A percentile compares a stretch with the other conserved stretches of the same genome.
phyloP scores from a whole-genome alignment of 306 rosid genomes.

The Dalbergia cochinchinensis region DNA sequence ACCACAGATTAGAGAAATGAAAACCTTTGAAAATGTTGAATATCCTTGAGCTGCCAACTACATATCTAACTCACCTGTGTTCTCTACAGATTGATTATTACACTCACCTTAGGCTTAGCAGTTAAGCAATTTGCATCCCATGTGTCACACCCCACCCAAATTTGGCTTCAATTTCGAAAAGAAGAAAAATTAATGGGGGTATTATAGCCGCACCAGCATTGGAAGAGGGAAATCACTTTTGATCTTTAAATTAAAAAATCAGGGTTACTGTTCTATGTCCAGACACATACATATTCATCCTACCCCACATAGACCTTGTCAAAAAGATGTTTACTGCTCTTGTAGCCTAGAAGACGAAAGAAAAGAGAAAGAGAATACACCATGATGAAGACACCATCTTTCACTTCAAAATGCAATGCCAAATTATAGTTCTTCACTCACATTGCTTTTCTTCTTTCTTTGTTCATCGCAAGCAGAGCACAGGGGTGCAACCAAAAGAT shows the following conservation, averaged over 20 bases:
- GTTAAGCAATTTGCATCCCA: constrained; percentile 30
- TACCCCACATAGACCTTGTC: constrained; percentile 57
- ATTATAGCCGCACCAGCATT: constrained; percentile 32
- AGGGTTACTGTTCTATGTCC: constrained; percentile 55
- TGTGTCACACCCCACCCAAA: constrained; percentile 24
- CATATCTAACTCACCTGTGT: constrained; percentile 22
- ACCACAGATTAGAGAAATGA: constrained; percentile 45
- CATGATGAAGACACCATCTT: constrained; percentile 44
- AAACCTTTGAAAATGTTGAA: constrained; percentile 39
- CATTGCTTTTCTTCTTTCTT: neutral
- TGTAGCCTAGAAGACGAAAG: constrained; percentile 42
- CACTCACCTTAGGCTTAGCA: neutral
- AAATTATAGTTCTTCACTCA: constrained; percentile 1
- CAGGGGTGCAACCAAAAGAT: constrained; percentile 39
- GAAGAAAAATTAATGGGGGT: neutral
- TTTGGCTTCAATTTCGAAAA: neutral
- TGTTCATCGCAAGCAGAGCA: constrained; percentile 8
- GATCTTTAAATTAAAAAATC: constrained; percentile 43
- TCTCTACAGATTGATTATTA: constrained; percentile 5
- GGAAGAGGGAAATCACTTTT: constrained; percentile 41
- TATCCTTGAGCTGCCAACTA: constrained; percentile 40
- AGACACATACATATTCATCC: constrained; percentile 59
- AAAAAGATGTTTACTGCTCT: constrained; percentile 62
- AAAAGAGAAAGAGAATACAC: constrained; percentile 39
- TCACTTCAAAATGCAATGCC: constrained; percentile 49